These are phyloP conservation scores for Cryphonectria japonica DNA, from an alignment of 2,329 filamentous ascomycete species.

Conservation along the genomic window DNA sequence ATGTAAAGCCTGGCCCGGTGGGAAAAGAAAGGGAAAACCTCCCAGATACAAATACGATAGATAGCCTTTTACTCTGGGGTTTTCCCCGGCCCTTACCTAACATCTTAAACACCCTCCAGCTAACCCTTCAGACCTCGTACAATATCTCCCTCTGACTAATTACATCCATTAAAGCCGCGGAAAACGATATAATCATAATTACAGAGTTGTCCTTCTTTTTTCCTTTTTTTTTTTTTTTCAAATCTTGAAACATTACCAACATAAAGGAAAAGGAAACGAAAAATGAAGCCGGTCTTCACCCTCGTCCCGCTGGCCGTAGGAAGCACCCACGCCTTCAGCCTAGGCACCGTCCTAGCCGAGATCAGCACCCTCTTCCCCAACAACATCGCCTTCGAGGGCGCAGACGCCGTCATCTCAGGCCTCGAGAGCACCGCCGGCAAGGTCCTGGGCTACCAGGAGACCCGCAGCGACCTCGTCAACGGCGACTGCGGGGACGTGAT, in stretches of 20 bases:
- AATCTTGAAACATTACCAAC: not conserved
- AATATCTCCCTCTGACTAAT: not conserved
- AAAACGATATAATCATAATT: not conserved
- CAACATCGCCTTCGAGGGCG: constrained; percentile 24
- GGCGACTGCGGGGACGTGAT: constrained; percentile 31
- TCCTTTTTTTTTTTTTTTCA: too few relatives aligned
- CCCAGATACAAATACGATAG: not conserved
- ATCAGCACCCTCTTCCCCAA: constrained; percentile 22
- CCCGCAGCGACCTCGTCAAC: constrained; percentile 21
- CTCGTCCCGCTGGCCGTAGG: not conserved
- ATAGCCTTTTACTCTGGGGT: not conserved
- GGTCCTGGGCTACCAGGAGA: constrained; percentile 21
- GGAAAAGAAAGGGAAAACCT: not conserved
- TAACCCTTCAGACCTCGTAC: not conserved
- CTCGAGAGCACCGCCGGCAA: constrained; percentile 18
- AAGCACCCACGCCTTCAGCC: constrained; percentile 8
- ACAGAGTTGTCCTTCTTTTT: not conserved
- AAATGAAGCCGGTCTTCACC: constrained; percentile 2
- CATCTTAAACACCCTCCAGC: not conserved
- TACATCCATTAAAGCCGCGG: not conserved
- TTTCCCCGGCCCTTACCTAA: not conserved
- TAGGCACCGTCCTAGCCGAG: not conserved
- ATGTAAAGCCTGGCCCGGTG: not conserved
- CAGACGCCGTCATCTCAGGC: not conserved
- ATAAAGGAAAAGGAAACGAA: too few relatives aligned